Evolutionary conservation across 345 rosid species (phyloP).

Genomic region (Acer yangbiense): DNA sequence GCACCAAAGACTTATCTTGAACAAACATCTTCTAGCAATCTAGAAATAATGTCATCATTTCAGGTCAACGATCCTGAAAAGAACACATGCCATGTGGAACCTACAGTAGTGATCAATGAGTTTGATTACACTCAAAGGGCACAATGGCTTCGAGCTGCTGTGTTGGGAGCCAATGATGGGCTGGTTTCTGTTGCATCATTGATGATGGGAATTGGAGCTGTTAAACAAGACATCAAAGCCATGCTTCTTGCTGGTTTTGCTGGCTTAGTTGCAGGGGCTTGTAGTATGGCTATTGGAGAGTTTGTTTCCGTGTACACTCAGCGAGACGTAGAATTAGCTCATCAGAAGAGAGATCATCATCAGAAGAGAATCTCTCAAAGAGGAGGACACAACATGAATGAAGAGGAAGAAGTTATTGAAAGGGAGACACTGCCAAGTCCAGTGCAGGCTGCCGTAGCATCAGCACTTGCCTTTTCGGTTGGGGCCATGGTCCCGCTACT

Average conservation of each 20-base stretch:
- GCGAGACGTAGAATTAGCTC: constrained; percentile 61
- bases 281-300: constrained; percentile 91
- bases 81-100: background rate
- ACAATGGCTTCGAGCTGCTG: constrained; percentile 84
- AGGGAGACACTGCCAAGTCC: constrained; percentile 58
- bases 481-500: constrained; percentile 64
- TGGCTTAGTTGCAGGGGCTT: constrained; percentile 71
- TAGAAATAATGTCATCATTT: constrained; percentile 8
- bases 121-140: constrained; percentile 64
- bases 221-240: constrained; percentile 57
- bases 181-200: constrained; percentile 74
- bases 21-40: constrained; percentile 15
- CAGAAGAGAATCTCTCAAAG: background rate
- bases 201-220: constrained; percentile 84
- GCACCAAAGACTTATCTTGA: constrained; percentile 22
- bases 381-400: constrained; percentile 3
- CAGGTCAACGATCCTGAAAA: background rate
- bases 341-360: constrained; percentile 42
- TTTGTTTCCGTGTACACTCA: constrained; percentile 81
- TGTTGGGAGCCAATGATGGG: constrained; percentile 83
- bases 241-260: constrained; percentile 77
- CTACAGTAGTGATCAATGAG: constrained; percentile 1
- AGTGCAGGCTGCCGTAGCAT: constrained; percentile 67
- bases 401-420: constrained; percentile 24
- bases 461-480: constrained; percentile 65